A percentile compares a stretch with the other conserved stretches of the same genome.
These are phyloP conservation scores for Phaeosphaeriaceae sp. DNA, from an alignment of 2,329 filamentous ascomycete species.

Conservation along the genomic window DNA sequence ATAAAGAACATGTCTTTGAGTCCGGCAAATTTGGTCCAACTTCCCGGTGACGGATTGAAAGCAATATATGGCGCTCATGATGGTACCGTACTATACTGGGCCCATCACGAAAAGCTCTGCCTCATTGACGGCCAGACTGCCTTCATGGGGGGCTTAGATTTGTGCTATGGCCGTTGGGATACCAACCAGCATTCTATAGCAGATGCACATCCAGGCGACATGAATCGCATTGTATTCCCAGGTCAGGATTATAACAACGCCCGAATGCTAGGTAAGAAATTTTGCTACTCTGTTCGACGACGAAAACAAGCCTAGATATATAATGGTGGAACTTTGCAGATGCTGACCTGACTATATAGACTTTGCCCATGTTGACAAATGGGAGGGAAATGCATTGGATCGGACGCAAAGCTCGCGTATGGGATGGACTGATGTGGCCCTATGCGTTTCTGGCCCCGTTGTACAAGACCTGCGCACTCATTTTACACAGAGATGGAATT, in stretches of 20 bases:
- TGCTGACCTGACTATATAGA: slow-evolving; percentile 48
- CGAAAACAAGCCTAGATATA: no score
- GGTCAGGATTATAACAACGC: slow-evolving; percentile 96
- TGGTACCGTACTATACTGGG: slow-evolving; percentile 87
- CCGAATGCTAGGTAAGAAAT: slow-evolving; percentile 68
- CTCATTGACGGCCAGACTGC: slow-evolving; percentile 78
- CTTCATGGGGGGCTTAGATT: slow-evolving; percentile 91
- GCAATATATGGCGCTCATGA: slow-evolving; percentile 82
- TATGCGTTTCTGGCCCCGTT: slow-evolving; percentile 76
- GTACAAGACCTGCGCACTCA: slow-evolving; percentile 77
- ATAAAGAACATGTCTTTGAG: slow-evolving; percentile 63
- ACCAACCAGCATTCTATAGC: slow-evolving; percentile 86
- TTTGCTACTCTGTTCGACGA: no score
- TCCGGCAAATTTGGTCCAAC: slow-evolving; percentile 63
- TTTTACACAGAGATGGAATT: slow-evolving; percentile 90
- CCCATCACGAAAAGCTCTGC: slow-evolving; percentile 90
- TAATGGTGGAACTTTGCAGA: no score
- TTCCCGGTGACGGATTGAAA: slow-evolving; percentile 76
- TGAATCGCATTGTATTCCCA: slow-evolving; percentile 79
- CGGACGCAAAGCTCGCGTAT: slow-evolving; percentile 80
- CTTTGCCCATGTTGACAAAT: slow-evolving; percentile 77
- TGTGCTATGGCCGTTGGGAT: slow-evolving; percentile 87
- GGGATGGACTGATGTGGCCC: slow-evolving; percentile 89
- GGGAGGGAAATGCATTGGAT: slow-evolving; percentile 86
- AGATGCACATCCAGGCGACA: slow-evolving; percentile 79